Conservation (phyloP, 2,329 filamentous ascomycete genomes). For the Fusarium camptoceras region DNA sequence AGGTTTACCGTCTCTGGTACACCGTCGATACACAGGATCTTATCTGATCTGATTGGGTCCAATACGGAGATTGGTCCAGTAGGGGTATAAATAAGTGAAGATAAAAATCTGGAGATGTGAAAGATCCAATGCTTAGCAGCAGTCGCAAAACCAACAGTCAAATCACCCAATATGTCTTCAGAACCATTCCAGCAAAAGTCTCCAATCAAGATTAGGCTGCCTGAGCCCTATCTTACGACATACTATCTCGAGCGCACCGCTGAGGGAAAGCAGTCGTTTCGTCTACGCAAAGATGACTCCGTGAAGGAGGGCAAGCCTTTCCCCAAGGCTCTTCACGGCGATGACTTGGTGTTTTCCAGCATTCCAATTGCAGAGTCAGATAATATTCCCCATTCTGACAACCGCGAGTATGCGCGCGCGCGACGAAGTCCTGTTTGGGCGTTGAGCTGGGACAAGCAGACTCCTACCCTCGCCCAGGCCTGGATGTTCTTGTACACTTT, state of each 20-base stretch:
- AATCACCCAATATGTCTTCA: constrained; percentile 32
- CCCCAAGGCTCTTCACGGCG: constrained; percentile 37
- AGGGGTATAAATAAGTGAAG: constrained; percentile 33
- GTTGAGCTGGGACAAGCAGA: constrained; percentile 55
- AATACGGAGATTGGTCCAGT: constrained; percentile 20
- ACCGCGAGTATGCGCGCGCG: constrained; percentile 62
- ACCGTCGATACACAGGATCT: constrained; percentile 7
- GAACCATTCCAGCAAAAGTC: constrained; percentile 38
- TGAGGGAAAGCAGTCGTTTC: constrained; percentile 32
- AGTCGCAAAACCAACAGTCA: constrained; percentile 11
- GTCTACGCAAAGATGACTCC: constrained; percentile 36
- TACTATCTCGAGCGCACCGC: constrained; percentile 40
- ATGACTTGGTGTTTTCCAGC: constrained; percentile 34
- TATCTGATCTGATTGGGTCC: constrained; percentile 37
- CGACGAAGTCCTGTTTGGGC: constrained; percentile 59
- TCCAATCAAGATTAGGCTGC: constrained; percentile 59
- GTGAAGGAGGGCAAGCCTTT: constrained; percentile 35
- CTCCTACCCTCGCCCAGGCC: constrained; percentile 59
- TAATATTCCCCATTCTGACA: constrained; percentile 43
- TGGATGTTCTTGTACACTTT: constrained; percentile 64
- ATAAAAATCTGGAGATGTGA: constrained; percentile 39
- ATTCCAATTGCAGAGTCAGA: constrained; percentile 39
- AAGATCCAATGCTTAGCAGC: not conserved
- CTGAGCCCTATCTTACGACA: constrained; percentile 41
- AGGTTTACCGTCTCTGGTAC: not conserved